phyloP scores from a whole-genome alignment of 2,329 filamentous ascomycete genomes.

The Apiospora arundinis region DNA sequence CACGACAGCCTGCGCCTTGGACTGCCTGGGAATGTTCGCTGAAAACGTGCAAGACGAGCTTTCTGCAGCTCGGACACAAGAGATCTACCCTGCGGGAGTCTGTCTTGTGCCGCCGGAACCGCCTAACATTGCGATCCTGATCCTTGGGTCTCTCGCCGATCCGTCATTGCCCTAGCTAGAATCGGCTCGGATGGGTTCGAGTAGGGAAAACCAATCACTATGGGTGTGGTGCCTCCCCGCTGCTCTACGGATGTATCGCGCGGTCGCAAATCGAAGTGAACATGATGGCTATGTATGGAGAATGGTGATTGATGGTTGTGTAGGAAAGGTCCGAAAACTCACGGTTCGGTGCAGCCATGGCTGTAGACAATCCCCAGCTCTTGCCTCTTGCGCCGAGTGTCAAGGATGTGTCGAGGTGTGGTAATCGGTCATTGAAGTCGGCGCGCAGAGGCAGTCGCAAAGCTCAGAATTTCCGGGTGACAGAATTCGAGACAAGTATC shows the following conservation, averaged over 20 bases:
- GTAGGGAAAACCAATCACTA: not conserved
- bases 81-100: not conserved
- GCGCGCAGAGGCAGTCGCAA: not conserved
- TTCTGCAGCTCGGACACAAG: not conserved
- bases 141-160: not conserved
- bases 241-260: constrained; percentile 1
- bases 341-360: constrained; percentile 23
- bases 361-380: constrained; percentile 19
- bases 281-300: constrained; percentile 11
- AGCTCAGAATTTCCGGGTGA: not conserved
- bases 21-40: not conserved
- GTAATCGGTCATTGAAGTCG: constrained; percentile 19
- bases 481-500: not conserved
- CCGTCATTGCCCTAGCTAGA: constrained; percentile 1
- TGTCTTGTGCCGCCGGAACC: not conserved
- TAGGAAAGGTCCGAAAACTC: constrained; percentile 16
- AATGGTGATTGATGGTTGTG: constrained; percentile 6
- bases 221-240: not conserved
- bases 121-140: not conserved
- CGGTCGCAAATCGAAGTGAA: constrained; percentile 1
- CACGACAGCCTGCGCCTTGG: not conserved
- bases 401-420: constrained; percentile 1
- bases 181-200: constrained; percentile 4
- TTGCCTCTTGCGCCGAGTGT: constrained; percentile 9
- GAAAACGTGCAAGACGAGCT: not conserved